Base-by-base conservation (phyloP, 495 filamentous ascomycete species). In the Bryoglossum gracile region DNA sequence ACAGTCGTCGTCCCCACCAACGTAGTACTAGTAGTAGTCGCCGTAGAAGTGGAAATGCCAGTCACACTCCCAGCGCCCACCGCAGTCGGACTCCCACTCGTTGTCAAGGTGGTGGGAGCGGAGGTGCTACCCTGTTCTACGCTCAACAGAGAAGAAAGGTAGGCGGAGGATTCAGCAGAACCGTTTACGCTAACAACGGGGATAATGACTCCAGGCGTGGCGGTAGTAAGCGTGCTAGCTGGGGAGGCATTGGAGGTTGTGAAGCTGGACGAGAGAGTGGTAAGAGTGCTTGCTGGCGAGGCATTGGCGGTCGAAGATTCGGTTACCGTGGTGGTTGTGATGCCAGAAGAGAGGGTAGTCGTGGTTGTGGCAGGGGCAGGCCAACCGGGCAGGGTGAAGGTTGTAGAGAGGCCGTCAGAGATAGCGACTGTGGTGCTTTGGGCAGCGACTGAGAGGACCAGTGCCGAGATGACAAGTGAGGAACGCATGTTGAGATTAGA, bases 111-210 rank as follows among this genome's bases (percentile, higher is more conserved):
- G 8, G 14, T 24, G 8, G 11, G 8, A 16, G 21, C 23, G 32
- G 14, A 19, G 3, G 25, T 3, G 14, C 28, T 21, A 8, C 25
- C 43, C 5, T 35, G 32, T 36, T 49, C 36, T 6, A 49, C 46
- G 19, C 46, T 49, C 37, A 49, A 10, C 8, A 49, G 3, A 39
- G 30, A 38, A 17, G 23, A 32, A 25, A 50, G n/a, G 25, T 50
- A 50, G 8, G 26, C 37, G 17, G 38, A 43, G 8, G 4, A 40
- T 23, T 41, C 26, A 13, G 25, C 37, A 0, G 28, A 22, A 2
- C 38, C 44, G 9, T 13, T 13, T 4, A 18, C 34, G 34, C 34
- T 36, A 13, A 30, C 28, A 8, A 13, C 19, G 11, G 16, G 8
- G 11, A 23, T 35, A 3, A 17, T 6, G 3, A 25, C 40, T 13